Evolutionary conservation across 2,329 filamentous ascomycete genomes (phyloP).

Genomic region (Passalora sequoiae): DNA sequence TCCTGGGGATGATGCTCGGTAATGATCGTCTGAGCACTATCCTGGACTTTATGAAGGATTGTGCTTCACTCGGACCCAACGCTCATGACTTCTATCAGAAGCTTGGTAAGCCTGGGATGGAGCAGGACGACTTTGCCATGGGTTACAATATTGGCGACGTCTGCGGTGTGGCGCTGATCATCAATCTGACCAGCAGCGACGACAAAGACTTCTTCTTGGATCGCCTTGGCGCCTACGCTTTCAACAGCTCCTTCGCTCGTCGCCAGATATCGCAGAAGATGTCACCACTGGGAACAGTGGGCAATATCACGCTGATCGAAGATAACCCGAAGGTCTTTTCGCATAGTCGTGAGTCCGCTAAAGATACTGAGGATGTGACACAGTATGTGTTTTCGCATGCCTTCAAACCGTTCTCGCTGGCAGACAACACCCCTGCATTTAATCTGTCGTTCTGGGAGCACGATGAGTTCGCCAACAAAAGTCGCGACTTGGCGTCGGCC

Average conservation of each 20-base stretch:
- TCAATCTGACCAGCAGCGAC: neutral
- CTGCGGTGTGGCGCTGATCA: neutral
- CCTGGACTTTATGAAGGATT: neutral
- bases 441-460: too few relatives aligned
- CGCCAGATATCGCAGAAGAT: neutral
- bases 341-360: too few relatives aligned
- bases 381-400: too few relatives aligned
- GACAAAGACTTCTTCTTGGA: conserved; percentile 1
- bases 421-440: too few relatives aligned
- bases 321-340: conserved; percentile 3
- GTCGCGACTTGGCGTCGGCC: too few relatives aligned
- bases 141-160: conserved; percentile 2
- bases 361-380: too few relatives aligned
- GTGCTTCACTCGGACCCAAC: too few relatives aligned
- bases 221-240: too few relatives aligned
- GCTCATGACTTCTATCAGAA: neutral
- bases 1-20: neutral
- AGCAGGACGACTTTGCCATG: conserved; percentile 1
- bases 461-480: too few relatives aligned
- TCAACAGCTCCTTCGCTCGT: too few relatives aligned
- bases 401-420: too few relatives aligned
- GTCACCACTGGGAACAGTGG: neutral
- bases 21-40: neutral
- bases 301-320: neutral
- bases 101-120: conserved; percentile 1